These are phyloP conservation scores for Xylariales sp. DNA, from an alignment of 2,329 filamentous ascomycete species.

Conservation along the genomic window DNA sequence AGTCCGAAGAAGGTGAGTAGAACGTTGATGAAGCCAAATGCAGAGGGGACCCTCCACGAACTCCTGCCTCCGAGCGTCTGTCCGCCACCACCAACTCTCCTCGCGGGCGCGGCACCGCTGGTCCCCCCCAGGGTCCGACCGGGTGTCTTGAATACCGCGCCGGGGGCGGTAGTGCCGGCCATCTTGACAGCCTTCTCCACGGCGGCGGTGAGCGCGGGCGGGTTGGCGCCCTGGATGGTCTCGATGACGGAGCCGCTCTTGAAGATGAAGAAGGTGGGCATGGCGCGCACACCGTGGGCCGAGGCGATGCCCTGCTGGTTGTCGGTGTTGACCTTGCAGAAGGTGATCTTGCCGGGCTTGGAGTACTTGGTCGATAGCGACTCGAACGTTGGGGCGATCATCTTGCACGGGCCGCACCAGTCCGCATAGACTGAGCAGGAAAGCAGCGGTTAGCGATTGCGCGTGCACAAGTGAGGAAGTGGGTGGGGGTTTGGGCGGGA, in stretches of 20 bases:
- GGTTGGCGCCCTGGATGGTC: slow-evolving; percentile 79
- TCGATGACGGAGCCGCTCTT: slow-evolving; percentile 68
- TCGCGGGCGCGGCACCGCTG: slow-evolving; percentile 13
- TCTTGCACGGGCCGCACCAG: slow-evolving; percentile 92
- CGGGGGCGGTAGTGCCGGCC: slow-evolving; percentile 34
- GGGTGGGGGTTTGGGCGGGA: too few species aligned
- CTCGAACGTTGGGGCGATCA: slow-evolving; percentile 86
- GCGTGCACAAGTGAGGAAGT: too few species aligned
- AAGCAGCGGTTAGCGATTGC: too few species aligned
- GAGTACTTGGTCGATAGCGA: slow-evolving; percentile 75
- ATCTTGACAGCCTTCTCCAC: slow-evolving; percentile 67
- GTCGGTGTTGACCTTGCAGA: slow-evolving; percentile 90
- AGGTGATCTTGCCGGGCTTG: slow-evolving; percentile 77
- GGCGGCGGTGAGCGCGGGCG: slow-evolving; percentile 67
- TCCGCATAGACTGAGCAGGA: slow-evolving; percentile 91
- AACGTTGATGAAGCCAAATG: slow-evolving; percentile 42
- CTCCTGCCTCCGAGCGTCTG: slow-evolving; percentile 12
- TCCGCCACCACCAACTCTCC: slow-evolving; percentile 13
- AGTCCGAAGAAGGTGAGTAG: slow-evolving; percentile 54
- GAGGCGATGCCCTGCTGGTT: slow-evolving; percentile 72
- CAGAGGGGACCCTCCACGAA: slow-evolving; percentile 28
- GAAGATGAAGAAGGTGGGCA: slow-evolving; percentile 94
- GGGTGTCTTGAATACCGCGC: slow-evolving; percentile 46
- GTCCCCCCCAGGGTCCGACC: slow-evolving; percentile 54
- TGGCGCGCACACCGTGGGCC: slow-evolving; percentile 75